Percentiles rank a stretch among this genome's conserved stretches.
Evolutionary conservation across 2,329 filamentous ascomycete genomes (phyloP).

Genomic region (Microcyclospora pomicola): DNA sequence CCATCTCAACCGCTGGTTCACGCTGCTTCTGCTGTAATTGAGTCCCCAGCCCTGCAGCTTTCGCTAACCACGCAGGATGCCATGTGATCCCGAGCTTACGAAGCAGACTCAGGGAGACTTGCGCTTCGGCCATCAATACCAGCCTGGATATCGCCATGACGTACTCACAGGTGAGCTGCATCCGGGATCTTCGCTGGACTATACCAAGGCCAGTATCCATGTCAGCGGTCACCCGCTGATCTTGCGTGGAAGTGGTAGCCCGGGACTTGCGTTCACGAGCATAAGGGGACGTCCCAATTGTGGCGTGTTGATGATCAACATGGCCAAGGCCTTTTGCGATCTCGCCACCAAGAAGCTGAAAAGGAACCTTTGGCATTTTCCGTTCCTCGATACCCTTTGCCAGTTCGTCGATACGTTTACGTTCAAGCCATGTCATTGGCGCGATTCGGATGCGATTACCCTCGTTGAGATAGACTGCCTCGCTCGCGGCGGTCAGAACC

Average conservation of each 20-base stretch:
- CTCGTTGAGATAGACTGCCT: conserved; percentile 91
- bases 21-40: neutral
- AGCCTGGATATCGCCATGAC: conserved; percentile 60
- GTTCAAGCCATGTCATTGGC: conserved; percentile 79
- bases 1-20: conserved; percentile 4
- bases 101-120: conserved; percentile 41
- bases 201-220: conserved; percentile 58
- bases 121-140: conserved; percentile 43
- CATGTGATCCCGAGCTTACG: conserved; percentile 45
- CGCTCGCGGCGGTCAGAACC: conserved; percentile 81
- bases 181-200: conserved; percentile 62
- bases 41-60: conserved; percentile 27
- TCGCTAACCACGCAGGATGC: conserved; percentile 51
- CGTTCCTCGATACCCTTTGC: conserved; percentile 36
- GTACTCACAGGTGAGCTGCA: conserved; percentile 64
- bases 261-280: conserved; percentile 49
- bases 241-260: conserved; percentile 7
- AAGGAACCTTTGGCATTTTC: conserved; percentile 24
- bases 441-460: conserved; percentile 61
- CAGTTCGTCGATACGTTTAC: conserved; percentile 67
- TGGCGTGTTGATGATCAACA: conserved; percentile 19
- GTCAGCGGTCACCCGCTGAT: conserved; percentile 15
- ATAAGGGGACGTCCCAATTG: conserved; percentile 38
- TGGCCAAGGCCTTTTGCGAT: conserved; percentile 25
- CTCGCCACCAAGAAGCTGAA: conserved; percentile 29